phyloP scores from a whole-genome alignment of 2,329 filamentous ascomycete species.

The Alternaria sp. region DNA sequence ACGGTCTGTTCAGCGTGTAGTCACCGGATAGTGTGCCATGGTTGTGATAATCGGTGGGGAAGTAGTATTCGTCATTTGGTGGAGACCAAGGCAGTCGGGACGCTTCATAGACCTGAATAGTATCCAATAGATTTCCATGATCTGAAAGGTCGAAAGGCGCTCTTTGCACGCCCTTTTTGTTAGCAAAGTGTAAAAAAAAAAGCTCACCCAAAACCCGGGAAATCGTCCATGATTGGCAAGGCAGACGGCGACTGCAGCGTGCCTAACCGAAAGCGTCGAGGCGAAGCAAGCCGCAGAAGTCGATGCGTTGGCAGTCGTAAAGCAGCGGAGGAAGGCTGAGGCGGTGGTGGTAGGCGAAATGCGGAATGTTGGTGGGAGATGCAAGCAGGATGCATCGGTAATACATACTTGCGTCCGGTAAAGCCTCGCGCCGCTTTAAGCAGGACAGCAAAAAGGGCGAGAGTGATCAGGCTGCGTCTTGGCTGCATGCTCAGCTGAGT shows the following conservation, averaged over 20 bases:
- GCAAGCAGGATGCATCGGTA: neutral
- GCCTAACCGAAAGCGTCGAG: neutral
- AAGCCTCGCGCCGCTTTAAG: neutral
- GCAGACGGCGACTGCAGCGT: neutral
- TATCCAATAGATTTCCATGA: too few species aligned
- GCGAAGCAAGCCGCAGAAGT: neutral
- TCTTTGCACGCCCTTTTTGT: too few species aligned
- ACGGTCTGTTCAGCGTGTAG: too few species aligned
- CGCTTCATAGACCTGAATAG: too few species aligned
- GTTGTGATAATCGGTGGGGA: too few species aligned
- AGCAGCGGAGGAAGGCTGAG: neutral
- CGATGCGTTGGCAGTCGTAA: constrained; percentile 2
- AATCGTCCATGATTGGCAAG: constrained; percentile 4
- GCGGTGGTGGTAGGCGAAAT: neutral
- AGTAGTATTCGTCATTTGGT: too few species aligned
- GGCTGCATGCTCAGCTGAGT: neutral
- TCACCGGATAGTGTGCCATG: too few species aligned
- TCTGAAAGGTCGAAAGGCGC: too few species aligned
- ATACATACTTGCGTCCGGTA: neutral
- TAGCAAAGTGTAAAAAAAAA: constrained; percentile 7
- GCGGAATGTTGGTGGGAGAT: neutral
- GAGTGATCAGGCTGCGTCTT: neutral
- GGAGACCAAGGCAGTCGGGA: too few species aligned
- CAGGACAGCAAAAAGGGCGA: neutral
- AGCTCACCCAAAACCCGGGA: neutral